phyloP scores from a whole-genome alignment of 2,329 filamentous ascomycete species.

The Aplosporella prunicola region DNA sequence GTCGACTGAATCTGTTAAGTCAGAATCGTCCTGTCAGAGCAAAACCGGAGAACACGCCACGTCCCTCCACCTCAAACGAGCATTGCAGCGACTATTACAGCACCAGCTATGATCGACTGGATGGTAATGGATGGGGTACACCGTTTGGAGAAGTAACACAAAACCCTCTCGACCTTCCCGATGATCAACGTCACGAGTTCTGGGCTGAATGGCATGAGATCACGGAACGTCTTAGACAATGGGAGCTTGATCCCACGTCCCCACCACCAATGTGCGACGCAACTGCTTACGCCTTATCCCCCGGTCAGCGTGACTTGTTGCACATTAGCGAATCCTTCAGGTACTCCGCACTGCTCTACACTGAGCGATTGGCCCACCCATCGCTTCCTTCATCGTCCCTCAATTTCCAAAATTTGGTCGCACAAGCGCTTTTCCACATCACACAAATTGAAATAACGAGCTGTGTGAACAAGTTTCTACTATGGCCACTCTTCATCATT shows the following conservation, averaged over 20 bases:
- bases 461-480: slow-evolving; percentile 73
- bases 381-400: slow-evolving; percentile 61
- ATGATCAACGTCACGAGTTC: slow-evolving; percentile 53
- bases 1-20: slow-evolving; percentile 73
- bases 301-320: slow-evolving; percentile 61
- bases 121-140: slow-evolving; percentile 58
- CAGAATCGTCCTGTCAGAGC: slow-evolving; percentile 49
- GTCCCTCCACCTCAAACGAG: slow-evolving; percentile 24
- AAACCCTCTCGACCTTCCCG: slow-evolving; percentile 36
- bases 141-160: slow-evolving; percentile 35
- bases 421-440: slow-evolving; percentile 74
- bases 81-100: slow-evolving; percentile 43
- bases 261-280: slow-evolving; percentile 15
- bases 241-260: slow-evolving; percentile 60
- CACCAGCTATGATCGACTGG: slow-evolving; percentile 49
- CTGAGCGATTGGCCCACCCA: slow-evolving; percentile 74
- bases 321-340: slow-evolving; percentile 87
- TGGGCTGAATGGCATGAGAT: slow-evolving; percentile 82
- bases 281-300: slow-evolving; percentile 21
- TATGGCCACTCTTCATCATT: slow-evolving; percentile 88
- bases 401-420: slow-evolving; percentile 75
- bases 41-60: slow-evolving; percentile 22
- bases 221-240: slow-evolving; percentile 64
- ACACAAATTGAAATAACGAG: slow-evolving; percentile 64
- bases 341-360: slow-evolving; percentile 80